Conservation (phyloP, 768 basidiomycete genomes). For the Tylopilus plumbeoviolaceoides region DNA sequence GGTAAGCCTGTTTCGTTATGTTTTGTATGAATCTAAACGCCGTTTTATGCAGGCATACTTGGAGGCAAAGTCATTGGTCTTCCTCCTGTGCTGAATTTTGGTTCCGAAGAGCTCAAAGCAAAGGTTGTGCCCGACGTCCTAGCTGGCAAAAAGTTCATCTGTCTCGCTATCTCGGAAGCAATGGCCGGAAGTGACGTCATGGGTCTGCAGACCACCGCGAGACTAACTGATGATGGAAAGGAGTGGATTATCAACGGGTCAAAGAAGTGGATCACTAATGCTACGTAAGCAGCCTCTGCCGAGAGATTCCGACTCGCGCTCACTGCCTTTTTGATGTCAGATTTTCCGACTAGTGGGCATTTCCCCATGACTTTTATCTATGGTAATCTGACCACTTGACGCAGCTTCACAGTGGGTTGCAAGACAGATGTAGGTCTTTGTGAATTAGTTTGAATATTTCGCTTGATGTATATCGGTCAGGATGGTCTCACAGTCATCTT, state of each 20-base stretch:
- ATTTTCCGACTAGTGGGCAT: conserved; percentile 37
- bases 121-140: conserved; percentile 49
- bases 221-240: conserved; percentile 62
- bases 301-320: neutral
- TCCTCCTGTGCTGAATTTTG: conserved; percentile 71
- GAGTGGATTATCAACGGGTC: conserved; percentile 69
- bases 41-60: conserved; percentile 35
- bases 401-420: conserved; percentile 60
- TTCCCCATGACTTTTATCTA: neutral
- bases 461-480: conserved; percentile 26
- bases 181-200: conserved; percentile 69
- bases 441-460: conserved; percentile 14
- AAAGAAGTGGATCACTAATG: conserved; percentile 73
- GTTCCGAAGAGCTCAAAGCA: conserved; percentile 46
- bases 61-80: conserved; percentile 67
- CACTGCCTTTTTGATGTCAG: conserved; percentile 19
- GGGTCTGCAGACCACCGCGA: conserved; percentile 59
- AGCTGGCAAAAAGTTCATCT: conserved; percentile 64
- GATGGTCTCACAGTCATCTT: conserved; percentile 63
- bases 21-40: neutral
- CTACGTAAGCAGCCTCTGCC: conserved; percentile 32
- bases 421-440: conserved; percentile 41
- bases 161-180: conserved; percentile 72
- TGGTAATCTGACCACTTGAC: conserved; percentile 16
- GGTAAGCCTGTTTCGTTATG: conserved; percentile 31